phyloP scores from a whole-genome alignment of 345 rosid species.

The Zanthoxylum bungeanum region DNA sequence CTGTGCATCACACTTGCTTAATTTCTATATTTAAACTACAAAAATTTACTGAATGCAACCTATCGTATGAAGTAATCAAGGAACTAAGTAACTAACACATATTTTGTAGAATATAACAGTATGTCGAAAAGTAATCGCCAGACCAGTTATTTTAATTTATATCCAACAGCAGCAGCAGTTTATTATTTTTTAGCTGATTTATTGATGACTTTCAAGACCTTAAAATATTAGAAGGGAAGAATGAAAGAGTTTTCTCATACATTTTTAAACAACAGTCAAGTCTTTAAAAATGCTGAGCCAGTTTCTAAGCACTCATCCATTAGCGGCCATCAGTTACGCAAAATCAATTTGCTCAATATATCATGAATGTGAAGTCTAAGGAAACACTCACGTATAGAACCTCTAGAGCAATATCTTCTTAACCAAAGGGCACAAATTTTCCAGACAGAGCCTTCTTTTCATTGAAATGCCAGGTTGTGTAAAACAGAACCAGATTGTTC shows the following conservation, averaged over 20 bases:
- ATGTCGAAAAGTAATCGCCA: not conserved
- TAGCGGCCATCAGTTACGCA: not conserved
- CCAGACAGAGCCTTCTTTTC: not conserved
- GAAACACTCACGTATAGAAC: not conserved
- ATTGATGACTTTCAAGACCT: not conserved
- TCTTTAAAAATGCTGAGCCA: not conserved
- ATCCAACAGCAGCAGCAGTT: not conserved
- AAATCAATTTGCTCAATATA: not conserved
- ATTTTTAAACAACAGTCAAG: not conserved
- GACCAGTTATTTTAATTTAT: not conserved
- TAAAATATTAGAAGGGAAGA: not conserved
- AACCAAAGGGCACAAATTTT: not conserved
- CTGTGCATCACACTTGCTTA: not conserved
- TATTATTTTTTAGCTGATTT: not conserved
- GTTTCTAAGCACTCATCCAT: not conserved
- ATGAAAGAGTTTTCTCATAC: not conserved
- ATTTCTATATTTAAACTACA: slow-evolving; percentile 6
- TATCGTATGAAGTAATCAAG: slow-evolving; percentile 3
- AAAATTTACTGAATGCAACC: slow-evolving; percentile 7
- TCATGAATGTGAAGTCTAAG: not conserved
- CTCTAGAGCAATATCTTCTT: not conserved
- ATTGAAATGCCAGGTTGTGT: not conserved
- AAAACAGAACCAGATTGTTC: not conserved
- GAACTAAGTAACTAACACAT: not conserved
- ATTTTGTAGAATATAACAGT: not conserved